phyloP scores from a whole-genome alignment of 1,139 yeast species.

The Yamadazyma atlantica region DNA sequence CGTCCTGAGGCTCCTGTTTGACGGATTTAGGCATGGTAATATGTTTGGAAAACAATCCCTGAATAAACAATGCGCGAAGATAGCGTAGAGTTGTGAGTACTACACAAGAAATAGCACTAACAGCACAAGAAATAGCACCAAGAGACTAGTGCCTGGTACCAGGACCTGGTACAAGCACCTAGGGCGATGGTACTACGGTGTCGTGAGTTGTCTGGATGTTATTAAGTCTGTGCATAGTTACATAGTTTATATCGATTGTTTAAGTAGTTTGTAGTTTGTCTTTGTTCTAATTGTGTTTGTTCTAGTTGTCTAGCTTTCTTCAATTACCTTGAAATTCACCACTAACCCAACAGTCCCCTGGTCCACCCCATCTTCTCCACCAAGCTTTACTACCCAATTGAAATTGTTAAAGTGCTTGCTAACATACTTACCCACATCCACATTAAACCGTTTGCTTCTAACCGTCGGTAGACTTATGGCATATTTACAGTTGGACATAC shows the following conservation, averaged over 20 bases:
- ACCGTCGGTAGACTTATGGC: slow-evolving; percentile 37
- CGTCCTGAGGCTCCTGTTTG: slow-evolving; percentile 1
- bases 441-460: slow-evolving; percentile 32
- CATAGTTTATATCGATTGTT: too few species aligned
- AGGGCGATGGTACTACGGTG: too few species aligned
- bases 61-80: slow-evolving; percentile 7
- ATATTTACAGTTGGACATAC: slow-evolving; percentile 37
- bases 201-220: neutral
- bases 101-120: too few species aligned
- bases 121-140: neutral
- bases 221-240: too few species aligned
- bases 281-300: too few species aligned
- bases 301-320: too few species aligned
- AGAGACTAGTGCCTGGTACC: too few species aligned
- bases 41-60: slow-evolving; percentile 1
- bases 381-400: slow-evolving; percentile 39
- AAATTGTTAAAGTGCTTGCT: slow-evolving; percentile 39
- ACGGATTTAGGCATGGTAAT: neutral
- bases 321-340: slow-evolving; percentile 34
- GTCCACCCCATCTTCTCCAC: slow-evolving; percentile 34
- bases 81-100: neutral
- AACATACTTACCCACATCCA: slow-evolving; percentile 34
- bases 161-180: too few species aligned
- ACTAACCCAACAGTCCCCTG: slow-evolving; percentile 33
- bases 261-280: too few species aligned